Evolutionary conservation across 768 basidiomycete species (phyloP), one percentile per base, ranked within the genome.

Genomic region (Auriscalpium microsporum): DNA sequence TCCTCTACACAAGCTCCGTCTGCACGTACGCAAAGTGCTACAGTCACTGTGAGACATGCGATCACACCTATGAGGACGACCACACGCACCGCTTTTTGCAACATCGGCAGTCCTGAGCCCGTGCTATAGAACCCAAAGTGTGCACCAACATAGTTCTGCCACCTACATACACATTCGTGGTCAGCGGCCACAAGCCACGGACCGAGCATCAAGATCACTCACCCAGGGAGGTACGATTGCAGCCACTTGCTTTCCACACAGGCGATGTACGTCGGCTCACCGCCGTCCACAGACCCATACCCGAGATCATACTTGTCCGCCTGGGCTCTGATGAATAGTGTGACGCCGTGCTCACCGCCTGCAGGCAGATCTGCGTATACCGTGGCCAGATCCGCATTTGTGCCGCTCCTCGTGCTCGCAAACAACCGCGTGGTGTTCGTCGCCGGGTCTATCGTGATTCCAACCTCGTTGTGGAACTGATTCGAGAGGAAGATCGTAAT

Each of bases 351-450:
- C 66, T 91, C 89, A 2, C 81, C 84, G 33, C 79, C 76, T 3
- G 69, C 77, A 57, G 91, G 87, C 21, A 91, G 70, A 55, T 90
- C 89, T 8, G 87, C 83, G 57, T 92, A 88, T 1, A 62, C 58
- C 17, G 90, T 79, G 21, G 68, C 72, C 7, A 70, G 71, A 47
- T 74, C 75, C 28, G 28, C 28, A 28, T 28, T 28, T 2, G 28
- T 28, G 37, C 82, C 83, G 47, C 86, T 84, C 45, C 85, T 82
- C 47, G 74, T 72, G 10, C 74, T 71, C 0, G 75, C 69, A 36
- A 91, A 75, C 33, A 83, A 68, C 58, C 88, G 86, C 9, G 90
- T 74, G 36, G 89, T 85, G 2, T 84, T 82, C 2, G 82, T 87
- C 23, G 64, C 52, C 17, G 55, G 54, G 11, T 58, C 53, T 62